Conservation (phyloP, 2,329 filamentous ascomycete genomes). For the Colletotrichum australisinense region DNA sequence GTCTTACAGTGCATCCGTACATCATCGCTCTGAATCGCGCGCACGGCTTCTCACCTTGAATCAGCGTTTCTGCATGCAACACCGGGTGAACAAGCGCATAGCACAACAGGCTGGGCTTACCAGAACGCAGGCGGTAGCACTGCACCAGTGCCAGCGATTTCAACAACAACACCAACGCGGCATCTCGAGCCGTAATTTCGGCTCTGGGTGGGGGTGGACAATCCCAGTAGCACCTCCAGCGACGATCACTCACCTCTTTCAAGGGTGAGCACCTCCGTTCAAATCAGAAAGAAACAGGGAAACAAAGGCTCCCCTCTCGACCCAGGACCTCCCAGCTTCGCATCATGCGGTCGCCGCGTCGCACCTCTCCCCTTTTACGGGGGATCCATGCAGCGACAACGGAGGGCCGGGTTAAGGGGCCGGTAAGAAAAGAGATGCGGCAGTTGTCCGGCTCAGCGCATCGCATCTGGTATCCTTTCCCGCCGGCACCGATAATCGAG, state of each 20-base stretch:
- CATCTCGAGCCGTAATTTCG: constrained; percentile 28
- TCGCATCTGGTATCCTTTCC: constrained; percentile 1
- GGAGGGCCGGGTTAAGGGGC: constrained; percentile 30
- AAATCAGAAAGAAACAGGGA: constrained; percentile 28
- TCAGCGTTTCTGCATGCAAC: constrained; percentile 9
- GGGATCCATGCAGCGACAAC: constrained; percentile 26
- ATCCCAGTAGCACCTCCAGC: not conserved
- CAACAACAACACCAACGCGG: not conserved
- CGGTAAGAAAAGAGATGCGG: constrained; percentile 20
- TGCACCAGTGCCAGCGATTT: not conserved
- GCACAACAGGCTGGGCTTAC: not conserved
- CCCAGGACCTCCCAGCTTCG: constrained; percentile 22
- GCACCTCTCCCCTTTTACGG: constrained; percentile 26
- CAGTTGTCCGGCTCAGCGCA: constrained; percentile 28
- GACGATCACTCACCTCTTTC: constrained; percentile 15
- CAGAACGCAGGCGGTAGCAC: not conserved
- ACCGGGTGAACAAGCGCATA: not conserved
- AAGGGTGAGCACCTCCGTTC: constrained; percentile 18
- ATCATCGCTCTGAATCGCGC: not conserved
- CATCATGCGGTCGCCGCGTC: constrained; percentile 19
- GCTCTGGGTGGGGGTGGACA: constrained; percentile 6
- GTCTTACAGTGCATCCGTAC: not conserved
- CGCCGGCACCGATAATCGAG: constrained; percentile 2
- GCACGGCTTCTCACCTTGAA: not conserved
- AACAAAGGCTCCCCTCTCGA: constrained; percentile 8